Base-by-base conservation (phyloP, 2,329 filamentous ascomycete genomes). In the Davidsoniella neocaledoniae region DNA sequence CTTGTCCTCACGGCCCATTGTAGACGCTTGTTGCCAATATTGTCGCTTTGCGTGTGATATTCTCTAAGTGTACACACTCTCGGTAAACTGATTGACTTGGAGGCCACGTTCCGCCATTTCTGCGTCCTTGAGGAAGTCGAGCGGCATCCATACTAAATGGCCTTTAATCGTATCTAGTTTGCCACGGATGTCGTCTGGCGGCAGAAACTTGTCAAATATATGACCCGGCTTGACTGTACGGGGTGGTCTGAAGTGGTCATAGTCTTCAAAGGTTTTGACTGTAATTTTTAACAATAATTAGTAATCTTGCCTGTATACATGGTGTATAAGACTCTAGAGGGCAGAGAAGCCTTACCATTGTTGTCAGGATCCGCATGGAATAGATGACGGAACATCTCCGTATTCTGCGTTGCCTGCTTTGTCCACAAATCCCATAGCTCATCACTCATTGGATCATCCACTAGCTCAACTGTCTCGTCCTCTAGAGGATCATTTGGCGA, bases 131-230 rank as follows among this genome's bases (percentile, higher is more conserved):
- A 96, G 64, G 61, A 94, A 96, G 43, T 87, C 77, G 58, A 96
- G 63, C n/a, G 87, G 87, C 80, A 94, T 90, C 85, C 86, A 93
- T 5, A 96, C 90, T 39, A 96, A 64, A 67, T 96, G 90, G 0
- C 90, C 90, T 66, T 79, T 81, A 56, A 96, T 77, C 59, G 81
- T 72, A 58, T 86, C 79, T 46, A 96, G 68, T 63, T 90, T 86
- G 56, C 72, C 63, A 14, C 84, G 74, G 5, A 91, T 78, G 50
- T 93, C 81, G 21, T 79, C 70, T 0, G 79, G 74, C 0, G 83
- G 81, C 62, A 83, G 73, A 63, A 82, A 86, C 52, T 76, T 76
- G 61, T 93, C 86, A 58, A 84, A 94, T 53, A 96, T 72, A 64
- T 96, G 91, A 0, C 91, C 90, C 2, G 86, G 68, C 63, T 86